phyloP scores from a whole-genome alignment of 2,329 filamentous ascomycete genomes.

The Neodidymelliopsis sp. region DNA sequence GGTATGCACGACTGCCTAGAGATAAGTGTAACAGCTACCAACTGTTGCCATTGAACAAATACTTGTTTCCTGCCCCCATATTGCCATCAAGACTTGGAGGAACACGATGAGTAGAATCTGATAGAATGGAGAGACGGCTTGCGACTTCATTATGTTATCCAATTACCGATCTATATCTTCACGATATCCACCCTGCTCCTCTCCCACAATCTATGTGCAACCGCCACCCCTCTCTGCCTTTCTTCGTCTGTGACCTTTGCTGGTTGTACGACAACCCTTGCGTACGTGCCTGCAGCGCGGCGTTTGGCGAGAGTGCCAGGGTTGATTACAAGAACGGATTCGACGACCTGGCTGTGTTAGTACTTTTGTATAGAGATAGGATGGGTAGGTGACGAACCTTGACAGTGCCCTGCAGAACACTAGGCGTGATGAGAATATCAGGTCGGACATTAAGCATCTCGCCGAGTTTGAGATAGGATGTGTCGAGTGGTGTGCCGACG shows the following conservation, averaged over 20 bases:
- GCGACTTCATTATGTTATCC: no score
- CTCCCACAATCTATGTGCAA: slow-evolving; percentile 80
- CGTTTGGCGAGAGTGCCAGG: slow-evolving; percentile 87
- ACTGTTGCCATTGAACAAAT: no score
- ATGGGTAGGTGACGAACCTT: slow-evolving; percentile 67
- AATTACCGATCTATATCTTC: slow-evolving; percentile 72
- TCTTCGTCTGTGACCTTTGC: slow-evolving; percentile 67
- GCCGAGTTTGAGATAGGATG: slow-evolving; percentile 83
- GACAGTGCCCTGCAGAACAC: slow-evolving; percentile 82
- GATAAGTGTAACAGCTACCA: no score
- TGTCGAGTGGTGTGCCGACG: slow-evolving; percentile 79
- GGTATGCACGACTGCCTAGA: no score
- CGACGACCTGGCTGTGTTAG: slow-evolving; percentile 71
- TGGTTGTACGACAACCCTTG: slow-evolving; percentile 77
- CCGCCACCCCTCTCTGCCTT: slow-evolving; percentile 59
- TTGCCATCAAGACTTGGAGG: no score
- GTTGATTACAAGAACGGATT: slow-evolving; percentile 89
- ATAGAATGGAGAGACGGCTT: no score
- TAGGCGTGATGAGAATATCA: slow-evolving; percentile 84
- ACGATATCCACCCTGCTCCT: slow-evolving; percentile 87
- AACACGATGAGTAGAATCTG: no score
- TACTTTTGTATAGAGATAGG: slow-evolving; percentile 21
- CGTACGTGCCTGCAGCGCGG: slow-evolving; percentile 83
- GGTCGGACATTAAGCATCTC: slow-evolving; percentile 89
- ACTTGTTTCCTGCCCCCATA: no score